Evolutionary conservation across 768 basidiomycete species (phyloP).

Genomic region (Postia placenta): DNA sequence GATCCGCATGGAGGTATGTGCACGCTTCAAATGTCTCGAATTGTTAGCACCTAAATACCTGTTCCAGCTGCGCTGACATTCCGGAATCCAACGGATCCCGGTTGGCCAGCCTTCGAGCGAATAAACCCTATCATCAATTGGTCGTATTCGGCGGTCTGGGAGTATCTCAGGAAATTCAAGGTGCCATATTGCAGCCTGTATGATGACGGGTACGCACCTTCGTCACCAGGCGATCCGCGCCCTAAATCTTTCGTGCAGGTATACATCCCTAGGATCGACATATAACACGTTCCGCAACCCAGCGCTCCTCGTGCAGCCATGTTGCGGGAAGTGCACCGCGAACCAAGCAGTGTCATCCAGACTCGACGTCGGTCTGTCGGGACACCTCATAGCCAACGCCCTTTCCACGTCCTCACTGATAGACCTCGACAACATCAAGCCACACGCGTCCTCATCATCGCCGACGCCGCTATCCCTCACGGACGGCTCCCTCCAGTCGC

Average conservation of each 20-base stretch:
- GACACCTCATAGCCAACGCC: neutral
- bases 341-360: slow-evolving; percentile 11
- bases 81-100: slow-evolving; percentile 76
- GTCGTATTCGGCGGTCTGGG: slow-evolving; percentile 88
- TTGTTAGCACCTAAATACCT: neutral
- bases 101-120: slow-evolving; percentile 86
- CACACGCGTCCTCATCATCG: neutral
- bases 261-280: slow-evolving; percentile 94
- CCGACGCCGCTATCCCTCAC: neutral
- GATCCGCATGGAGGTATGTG: slow-evolving; percentile 93
- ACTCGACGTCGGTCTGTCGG: neutral
- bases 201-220: slow-evolving; percentile 66
- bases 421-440: neutral
- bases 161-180: slow-evolving; percentile 63
- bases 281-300: slow-evolving; percentile 95
- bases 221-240: neutral
- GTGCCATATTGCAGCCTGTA: slow-evolving; percentile 89
- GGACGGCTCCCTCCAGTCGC: neutral
- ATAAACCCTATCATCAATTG: slow-evolving; percentile 97
- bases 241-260: slow-evolving; percentile 40
- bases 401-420: neutral
- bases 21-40: neutral
- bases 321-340: slow-evolving; percentile 9
- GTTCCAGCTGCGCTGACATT: slow-evolving; percentile 60
- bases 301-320: slow-evolving; percentile 42